Conservation (phyloP, 2,329 filamentous ascomycete genomes). For the Botrytis sinoallii region DNA sequence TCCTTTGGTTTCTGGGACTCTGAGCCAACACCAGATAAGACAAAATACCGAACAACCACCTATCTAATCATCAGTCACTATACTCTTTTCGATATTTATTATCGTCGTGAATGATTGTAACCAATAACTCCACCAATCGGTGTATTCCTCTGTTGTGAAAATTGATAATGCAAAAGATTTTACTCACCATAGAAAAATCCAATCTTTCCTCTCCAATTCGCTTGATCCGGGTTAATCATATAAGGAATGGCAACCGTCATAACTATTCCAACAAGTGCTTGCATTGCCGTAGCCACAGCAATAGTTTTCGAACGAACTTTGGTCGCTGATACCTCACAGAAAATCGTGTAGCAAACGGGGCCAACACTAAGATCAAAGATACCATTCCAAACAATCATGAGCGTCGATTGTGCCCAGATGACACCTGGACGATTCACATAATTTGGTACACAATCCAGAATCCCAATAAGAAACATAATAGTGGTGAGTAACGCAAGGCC, state of each 20-base stretch:
- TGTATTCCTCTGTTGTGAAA: not conserved
- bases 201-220: constrained; percentile 32
- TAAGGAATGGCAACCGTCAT: constrained; percentile 34
- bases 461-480: constrained; percentile 47
- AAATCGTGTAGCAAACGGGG: constrained; percentile 43
- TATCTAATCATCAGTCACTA: not conserved
- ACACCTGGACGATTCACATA: constrained; percentile 25
- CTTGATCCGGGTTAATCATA: constrained; percentile 39
- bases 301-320: constrained; percentile 39
- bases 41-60: constrained; percentile 44
- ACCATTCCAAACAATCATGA: constrained; percentile 29
- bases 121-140: not conserved
- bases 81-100: not conserved
- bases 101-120: not conserved
- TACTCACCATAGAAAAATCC: constrained; percentile 35
- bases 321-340: constrained; percentile 45
- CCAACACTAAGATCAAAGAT: constrained; percentile 34
- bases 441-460: constrained; percentile 40
- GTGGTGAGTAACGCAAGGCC: constrained; percentile 52
- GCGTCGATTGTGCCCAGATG: constrained; percentile 27
- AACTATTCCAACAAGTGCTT: constrained; percentile 26
- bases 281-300: constrained; percentile 28
- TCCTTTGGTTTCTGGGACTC: constrained; percentile 45
- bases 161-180: not conserved
- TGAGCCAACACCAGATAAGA: constrained; percentile 42